Percentiles rank a stretch among this genome's conserved stretches.
Evolutionary conservation across 805 yeast species (phyloP).

Genomic region (Torulaspora microellipsoides): DNA sequence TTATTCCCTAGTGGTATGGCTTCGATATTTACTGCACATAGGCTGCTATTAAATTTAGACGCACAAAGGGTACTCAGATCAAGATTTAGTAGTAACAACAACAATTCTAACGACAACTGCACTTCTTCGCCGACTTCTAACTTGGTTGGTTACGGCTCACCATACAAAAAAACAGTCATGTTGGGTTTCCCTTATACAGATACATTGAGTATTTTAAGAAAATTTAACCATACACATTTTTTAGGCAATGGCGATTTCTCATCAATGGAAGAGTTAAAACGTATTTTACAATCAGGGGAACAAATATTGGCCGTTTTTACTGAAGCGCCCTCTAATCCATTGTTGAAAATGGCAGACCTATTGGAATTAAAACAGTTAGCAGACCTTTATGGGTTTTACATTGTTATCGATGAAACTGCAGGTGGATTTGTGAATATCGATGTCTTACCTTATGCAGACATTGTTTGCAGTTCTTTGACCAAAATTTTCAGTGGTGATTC

Average conservation of each 20-base stretch:
- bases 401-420: constrained; percentile 90
- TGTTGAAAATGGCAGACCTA: constrained; percentile 79
- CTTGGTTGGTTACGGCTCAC: constrained; percentile 28
- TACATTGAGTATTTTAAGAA: constrained; percentile 75
- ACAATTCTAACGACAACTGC: constrained; percentile 16
- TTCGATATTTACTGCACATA: constrained; percentile 78
- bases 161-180: constrained; percentile 66
- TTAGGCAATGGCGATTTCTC: constrained; percentile 78
- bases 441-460: constrained; percentile 77
- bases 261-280: constrained; percentile 57
- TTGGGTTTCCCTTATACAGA: constrained; percentile 97
- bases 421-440: constrained; percentile 86
- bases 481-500: constrained; percentile 93
- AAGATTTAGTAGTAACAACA: constrained; percentile 12
- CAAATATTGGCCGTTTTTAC: constrained; percentile 75
- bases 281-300: constrained; percentile 55
- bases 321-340: constrained; percentile 95
- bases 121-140: constrained; percentile 11
- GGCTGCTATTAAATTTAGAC: constrained; percentile 41
- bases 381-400: constrained; percentile 63
- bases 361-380: constrained; percentile 59
- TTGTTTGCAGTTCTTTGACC: constrained; percentile 81
- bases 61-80: constrained; percentile 33
- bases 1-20: constrained; percentile 93
- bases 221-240: constrained; percentile 89